A percentile compares a stretch with the other conserved stretches of the same genome.
These are phyloP conservation scores for Diutina rugosa DNA, from an alignment of 1,139 yeast species.

Conservation along the genomic window DNA sequence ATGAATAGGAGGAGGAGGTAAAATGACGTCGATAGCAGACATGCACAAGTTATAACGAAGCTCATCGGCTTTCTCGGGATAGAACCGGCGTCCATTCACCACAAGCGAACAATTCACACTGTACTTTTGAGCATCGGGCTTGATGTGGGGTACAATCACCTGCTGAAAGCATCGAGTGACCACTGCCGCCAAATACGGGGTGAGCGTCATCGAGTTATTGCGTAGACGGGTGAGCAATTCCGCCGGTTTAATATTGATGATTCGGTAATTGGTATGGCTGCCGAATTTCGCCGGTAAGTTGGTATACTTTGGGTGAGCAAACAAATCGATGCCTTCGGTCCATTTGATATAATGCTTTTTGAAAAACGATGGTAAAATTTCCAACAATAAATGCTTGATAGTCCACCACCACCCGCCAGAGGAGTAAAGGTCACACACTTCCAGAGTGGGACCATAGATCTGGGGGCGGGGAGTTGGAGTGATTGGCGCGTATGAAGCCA, in stretches of 20 bases:
- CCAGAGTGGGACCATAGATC: neutral
- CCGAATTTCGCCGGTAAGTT: neutral
- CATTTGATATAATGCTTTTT: neutral
- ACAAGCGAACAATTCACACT: neutral
- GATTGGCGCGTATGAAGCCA: neutral
- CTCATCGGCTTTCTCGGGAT: neutral
- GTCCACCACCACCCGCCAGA: neutral
- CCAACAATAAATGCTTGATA: neutral
- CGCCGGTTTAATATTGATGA: neutral
- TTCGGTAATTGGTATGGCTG: neutral
- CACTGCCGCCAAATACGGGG: neutral
- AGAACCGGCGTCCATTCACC: conserved; percentile 1
- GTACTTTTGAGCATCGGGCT: neutral
- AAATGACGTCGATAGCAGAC: neutral
- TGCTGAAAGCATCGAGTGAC: neutral
- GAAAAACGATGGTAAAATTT: neutral
- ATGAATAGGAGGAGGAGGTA: neutral
- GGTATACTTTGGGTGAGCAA: neutral
- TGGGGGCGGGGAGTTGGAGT: neutral
- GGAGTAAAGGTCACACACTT: neutral
- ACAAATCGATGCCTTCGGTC: neutral
- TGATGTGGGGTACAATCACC: neutral
- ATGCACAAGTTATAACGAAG: neutral
- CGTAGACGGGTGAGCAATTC: neutral
- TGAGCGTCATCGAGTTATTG: neutral